Percentiles rank a stretch among this genome's conserved stretches.
These are phyloP conservation scores for Plectosphaerella sp. DNA, from an alignment of 2,329 filamentous ascomycete species.

Conservation along the genomic window DNA sequence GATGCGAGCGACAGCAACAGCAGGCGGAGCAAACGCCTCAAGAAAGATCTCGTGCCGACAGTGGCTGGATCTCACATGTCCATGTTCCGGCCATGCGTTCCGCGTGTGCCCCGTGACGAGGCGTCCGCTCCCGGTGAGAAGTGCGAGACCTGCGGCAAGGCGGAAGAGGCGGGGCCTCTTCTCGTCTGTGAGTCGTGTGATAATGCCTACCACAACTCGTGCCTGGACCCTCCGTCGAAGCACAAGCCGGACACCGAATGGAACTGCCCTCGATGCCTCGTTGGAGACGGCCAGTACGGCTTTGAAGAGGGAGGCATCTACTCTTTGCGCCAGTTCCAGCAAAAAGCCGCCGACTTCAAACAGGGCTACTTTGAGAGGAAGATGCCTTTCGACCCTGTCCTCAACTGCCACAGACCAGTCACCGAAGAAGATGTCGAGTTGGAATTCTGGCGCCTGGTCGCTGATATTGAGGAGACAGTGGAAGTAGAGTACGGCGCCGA, in stretches of 20 bases:
- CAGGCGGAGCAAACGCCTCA: slow-evolving; percentile 86
- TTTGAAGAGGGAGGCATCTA: slow-evolving; percentile 97
- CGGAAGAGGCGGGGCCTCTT: slow-evolving; percentile 66
- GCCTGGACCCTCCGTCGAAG: slow-evolving; percentile 81
- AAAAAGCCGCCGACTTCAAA: slow-evolving; percentile 93
- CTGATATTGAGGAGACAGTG: slow-evolving; percentile 89
- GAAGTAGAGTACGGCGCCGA: slow-evolving; percentile 98
- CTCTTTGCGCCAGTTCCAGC: slow-evolving; percentile 91
- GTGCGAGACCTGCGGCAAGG: slow-evolving; percentile 83
- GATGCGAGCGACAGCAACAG: slow-evolving; percentile 60
- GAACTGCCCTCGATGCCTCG: slow-evolving; percentile 93
- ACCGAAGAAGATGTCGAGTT: slow-evolving; percentile 94
- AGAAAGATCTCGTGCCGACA: slow-evolving; percentile 77
- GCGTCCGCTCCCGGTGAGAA: slow-evolving; percentile 48
- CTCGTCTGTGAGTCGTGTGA: slow-evolving; percentile 91
- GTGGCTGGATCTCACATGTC: slow-evolving; percentile 98
- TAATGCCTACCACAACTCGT: slow-evolving; percentile 78
- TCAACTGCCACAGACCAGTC: slow-evolving; percentile 75
- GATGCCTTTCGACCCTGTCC: slow-evolving; percentile 80
- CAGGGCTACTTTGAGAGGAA: slow-evolving; percentile 88
- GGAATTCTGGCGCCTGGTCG: slow-evolving; percentile 94
- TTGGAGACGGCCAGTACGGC: slow-evolving; percentile 93
- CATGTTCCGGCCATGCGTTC: slow-evolving; percentile 77
- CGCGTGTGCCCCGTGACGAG: slow-evolving; percentile 57
- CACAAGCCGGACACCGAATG: slow-evolving; percentile 79